A percentile compares a stretch with the other conserved stretches of the same genome.
Evolutionary conservation across 306 rosid genomes (phyloP).

Genomic region (Dalbergia oliveri): DNA sequence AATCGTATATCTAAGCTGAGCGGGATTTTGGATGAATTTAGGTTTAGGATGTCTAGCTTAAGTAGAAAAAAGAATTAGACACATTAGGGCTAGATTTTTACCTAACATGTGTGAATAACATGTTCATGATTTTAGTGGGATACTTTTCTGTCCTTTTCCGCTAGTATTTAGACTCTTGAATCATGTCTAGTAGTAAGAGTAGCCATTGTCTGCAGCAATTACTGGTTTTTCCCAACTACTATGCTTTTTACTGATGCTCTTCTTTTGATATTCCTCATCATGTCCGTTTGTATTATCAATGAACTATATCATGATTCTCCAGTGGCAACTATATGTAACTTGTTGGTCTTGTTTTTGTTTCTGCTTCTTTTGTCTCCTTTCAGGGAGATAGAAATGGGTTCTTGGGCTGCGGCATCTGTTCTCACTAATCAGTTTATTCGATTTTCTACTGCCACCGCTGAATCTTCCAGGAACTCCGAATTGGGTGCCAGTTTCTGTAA

Average conservation of each 20-base stretch:
- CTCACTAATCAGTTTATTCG: constrained; percentile 44
- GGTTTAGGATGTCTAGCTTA: neutral
- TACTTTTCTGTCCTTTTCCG: neutral
- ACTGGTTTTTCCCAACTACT: neutral
- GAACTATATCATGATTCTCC: constrained; percentile 8
- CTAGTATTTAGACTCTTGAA: neutral
- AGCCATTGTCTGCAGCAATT: neutral
- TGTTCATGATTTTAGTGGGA: neutral
- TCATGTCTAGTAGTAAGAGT: neutral
- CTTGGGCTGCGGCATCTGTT: constrained; percentile 50
- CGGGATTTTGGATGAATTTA: neutral
- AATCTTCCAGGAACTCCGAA: constrained; percentile 43
- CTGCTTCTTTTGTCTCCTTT: constrained; percentile 32
- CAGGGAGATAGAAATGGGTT: constrained; percentile 55
- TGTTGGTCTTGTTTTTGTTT: constrained; percentile 27
- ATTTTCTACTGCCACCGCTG: constrained; percentile 39
- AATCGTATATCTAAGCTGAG: constrained; percentile 1
- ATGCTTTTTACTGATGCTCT: neutral
- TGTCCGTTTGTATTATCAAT: constrained; percentile 21
- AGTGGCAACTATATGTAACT: constrained; percentile 33
- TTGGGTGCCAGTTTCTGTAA: constrained; percentile 36
- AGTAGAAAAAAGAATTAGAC: neutral
- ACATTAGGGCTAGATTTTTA: constrained; percentile 16
- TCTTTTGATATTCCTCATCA: constrained; percentile 8
- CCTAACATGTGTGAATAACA: neutral